A percentile compares a stretch with the other conserved stretches of the same genome.
Evolutionary conservation across 1,139 yeast species (phyloP).

Genomic region (Yarrowia galli): DNA sequence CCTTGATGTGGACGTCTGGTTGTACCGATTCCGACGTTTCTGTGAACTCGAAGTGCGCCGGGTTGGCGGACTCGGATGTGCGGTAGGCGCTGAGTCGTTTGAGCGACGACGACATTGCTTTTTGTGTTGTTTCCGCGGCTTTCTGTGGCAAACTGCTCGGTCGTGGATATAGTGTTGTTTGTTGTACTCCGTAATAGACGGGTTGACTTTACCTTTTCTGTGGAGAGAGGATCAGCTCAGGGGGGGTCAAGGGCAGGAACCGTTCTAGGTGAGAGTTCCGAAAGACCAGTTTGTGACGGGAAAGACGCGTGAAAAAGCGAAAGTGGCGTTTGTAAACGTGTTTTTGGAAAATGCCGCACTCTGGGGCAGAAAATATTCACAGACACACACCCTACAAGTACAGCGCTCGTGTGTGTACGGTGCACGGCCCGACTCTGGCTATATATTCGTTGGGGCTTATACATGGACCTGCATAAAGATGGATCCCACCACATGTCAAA

Average conservation of each 20-base stretch:
- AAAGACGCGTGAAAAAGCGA: not conserved
- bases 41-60: slow-evolving; percentile 2
- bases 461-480: slow-evolving; percentile 30
- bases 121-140: not conserved
- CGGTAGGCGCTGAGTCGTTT: slow-evolving; percentile 33
- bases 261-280: too few relatives aligned
- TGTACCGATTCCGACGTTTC: not conserved
- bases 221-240: slow-evolving; percentile 6
- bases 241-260: not conserved
- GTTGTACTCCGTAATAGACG: not conserved
- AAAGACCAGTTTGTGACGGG: not conserved
- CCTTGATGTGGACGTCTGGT: slow-evolving; percentile 51
- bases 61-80: slow-evolving; percentile 12
- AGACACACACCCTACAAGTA: not conserved
- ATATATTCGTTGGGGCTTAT: slow-evolving; percentile 22
- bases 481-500: slow-evolving; percentile 26
- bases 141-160: not conserved
- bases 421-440: not conserved
- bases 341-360: slow-evolving; percentile 7
- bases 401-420: too few relatives aligned
- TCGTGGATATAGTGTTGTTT: slow-evolving; percentile 8
- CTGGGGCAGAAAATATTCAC: not conserved
- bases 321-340: slow-evolving; percentile 3
- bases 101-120: slow-evolving; percentile 16
- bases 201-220: slow-evolving; percentile 6